These are phyloP conservation scores for Leptosphaerulina australis DNA, from an alignment of 2,329 filamentous ascomycete genomes.

Conservation along the genomic window DNA sequence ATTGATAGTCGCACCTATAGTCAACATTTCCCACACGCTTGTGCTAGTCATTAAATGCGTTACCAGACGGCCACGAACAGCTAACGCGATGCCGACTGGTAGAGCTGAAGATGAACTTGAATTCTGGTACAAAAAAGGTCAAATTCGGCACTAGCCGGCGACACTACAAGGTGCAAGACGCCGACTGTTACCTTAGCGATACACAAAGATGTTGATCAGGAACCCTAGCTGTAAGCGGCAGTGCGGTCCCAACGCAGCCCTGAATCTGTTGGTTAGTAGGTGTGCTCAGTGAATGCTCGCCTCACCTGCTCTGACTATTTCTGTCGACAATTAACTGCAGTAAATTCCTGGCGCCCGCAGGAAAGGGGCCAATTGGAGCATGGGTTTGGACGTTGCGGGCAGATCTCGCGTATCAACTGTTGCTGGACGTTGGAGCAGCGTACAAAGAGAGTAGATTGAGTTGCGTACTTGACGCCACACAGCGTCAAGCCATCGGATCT, in stretches of 20 bases:
- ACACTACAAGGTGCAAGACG: background rate
- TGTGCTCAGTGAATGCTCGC: slow-evolving; percentile 22
- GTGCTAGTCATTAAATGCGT: slow-evolving; percentile 6
- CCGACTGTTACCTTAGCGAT: slow-evolving; percentile 1
- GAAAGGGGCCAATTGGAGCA: background rate
- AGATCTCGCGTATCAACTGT: slow-evolving; percentile 1
- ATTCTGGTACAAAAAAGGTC: slow-evolving; percentile 1
- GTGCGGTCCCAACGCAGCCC: slow-evolving; percentile 18
- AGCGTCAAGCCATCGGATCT: slow-evolving; percentile 10
- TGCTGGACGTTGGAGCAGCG: background rate
- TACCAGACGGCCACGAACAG: slow-evolving; percentile 5
- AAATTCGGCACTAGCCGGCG: background rate
- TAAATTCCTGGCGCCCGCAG: background rate
- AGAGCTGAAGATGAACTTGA: slow-evolving; percentile 1
- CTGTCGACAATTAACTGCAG: background rate
- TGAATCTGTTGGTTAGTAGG: slow-evolving; percentile 14
- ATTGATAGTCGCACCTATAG: background rate
- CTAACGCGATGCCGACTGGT: slow-evolving; percentile 1
- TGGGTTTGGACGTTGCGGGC: background rate
- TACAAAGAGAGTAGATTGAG: background rate
- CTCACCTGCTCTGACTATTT: slow-evolving; percentile 24
- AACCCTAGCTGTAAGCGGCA: slow-evolving; percentile 23
- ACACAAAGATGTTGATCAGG: background rate
- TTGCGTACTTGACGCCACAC: slow-evolving; percentile 11
- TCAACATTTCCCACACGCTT: background rate